Conservation (phyloP, 768 basidiomycete species). For the Sistotremastrum niveocremeum region DNA sequence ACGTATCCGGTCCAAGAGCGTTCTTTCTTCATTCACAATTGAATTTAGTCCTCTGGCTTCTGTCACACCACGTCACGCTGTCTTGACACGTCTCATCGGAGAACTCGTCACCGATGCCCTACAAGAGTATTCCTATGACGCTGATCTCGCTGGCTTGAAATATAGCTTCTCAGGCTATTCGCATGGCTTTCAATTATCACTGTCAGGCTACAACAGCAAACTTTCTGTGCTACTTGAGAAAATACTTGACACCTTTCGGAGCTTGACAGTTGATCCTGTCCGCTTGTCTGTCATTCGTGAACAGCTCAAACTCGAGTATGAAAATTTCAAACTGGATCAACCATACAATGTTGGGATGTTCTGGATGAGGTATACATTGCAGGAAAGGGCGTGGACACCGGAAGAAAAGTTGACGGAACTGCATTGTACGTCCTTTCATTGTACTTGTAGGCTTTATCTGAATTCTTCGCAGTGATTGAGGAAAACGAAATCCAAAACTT, state of each 20-base stretch:
- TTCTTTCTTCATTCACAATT: conserved; percentile 1
- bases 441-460: too few relatives aligned
- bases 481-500: too few relatives aligned
- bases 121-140: conserved; percentile 39
- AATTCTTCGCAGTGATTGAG: too few relatives aligned
- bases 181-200: conserved; percentile 25
- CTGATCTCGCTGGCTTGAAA: conserved; percentile 34
- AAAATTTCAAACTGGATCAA: conserved; percentile 30
- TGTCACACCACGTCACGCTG: conserved; percentile 22
- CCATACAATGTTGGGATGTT: conserved; percentile 22
- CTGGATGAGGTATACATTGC: conserved; percentile 24
- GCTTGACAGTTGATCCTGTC: conserved; percentile 24
- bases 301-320: conserved; percentile 24
- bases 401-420: conserved; percentile 26
- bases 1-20: conserved; percentile 1
- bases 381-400: conserved; percentile 27
- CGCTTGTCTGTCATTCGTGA: conserved; percentile 33
- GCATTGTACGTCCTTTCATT: conserved; percentile 13
- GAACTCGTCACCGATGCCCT: conserved; percentile 32
- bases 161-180: conserved; percentile 21
- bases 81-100: conserved; percentile 13
- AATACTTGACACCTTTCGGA: conserved; percentile 27
- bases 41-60: conserved; percentile 18
- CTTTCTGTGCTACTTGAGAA: conserved; percentile 29
- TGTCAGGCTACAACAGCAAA: conserved; percentile 41